phyloP scores from a whole-genome alignment of 2,329 filamentous ascomycete species.

The Pseudonectria buxi region DNA sequence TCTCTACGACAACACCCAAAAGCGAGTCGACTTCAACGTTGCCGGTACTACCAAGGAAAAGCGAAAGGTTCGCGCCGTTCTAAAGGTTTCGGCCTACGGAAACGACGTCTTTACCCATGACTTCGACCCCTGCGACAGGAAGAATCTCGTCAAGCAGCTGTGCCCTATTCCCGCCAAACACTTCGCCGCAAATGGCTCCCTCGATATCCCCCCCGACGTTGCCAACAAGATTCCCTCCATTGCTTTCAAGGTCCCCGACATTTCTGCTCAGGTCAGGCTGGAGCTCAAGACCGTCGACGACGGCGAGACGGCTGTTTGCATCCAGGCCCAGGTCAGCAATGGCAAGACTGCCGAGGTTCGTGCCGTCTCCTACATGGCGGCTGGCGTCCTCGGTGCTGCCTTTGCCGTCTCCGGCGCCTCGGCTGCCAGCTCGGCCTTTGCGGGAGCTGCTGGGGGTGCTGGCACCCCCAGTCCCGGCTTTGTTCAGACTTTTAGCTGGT shows the following conservation, averaged over 20 bases:
- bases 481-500: constrained; percentile 77
- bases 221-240: constrained; percentile 75
- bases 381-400: constrained; percentile 78
- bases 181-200: constrained; percentile 67
- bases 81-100: constrained; percentile 81
- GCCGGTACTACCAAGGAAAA: constrained; percentile 64
- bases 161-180: constrained; percentile 76
- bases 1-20: constrained; percentile 67
- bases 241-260: constrained; percentile 84
- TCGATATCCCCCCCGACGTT: constrained; percentile 65
- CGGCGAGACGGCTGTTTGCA: constrained; percentile 66
- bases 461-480: constrained; percentile 74
- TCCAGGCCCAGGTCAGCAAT: constrained; percentile 75
- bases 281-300: constrained; percentile 59
- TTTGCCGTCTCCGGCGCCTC: constrained; percentile 66
- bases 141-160: constrained; percentile 62
- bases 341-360: constrained; percentile 73
- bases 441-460: constrained; percentile 48
- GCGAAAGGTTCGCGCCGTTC: constrained; percentile 72
- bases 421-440: constrained; percentile 56
- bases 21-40: constrained; percentile 73
- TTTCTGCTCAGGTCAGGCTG: constrained; percentile 78
- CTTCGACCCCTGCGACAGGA: constrained; percentile 74
- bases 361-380: constrained; percentile 77
- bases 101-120: constrained; percentile 67